Percentiles rank a stretch among this genome's conserved stretches.
Conservation (phyloP, 2,329 filamentous ascomycete genomes). For the Fusarium udum region DNA sequence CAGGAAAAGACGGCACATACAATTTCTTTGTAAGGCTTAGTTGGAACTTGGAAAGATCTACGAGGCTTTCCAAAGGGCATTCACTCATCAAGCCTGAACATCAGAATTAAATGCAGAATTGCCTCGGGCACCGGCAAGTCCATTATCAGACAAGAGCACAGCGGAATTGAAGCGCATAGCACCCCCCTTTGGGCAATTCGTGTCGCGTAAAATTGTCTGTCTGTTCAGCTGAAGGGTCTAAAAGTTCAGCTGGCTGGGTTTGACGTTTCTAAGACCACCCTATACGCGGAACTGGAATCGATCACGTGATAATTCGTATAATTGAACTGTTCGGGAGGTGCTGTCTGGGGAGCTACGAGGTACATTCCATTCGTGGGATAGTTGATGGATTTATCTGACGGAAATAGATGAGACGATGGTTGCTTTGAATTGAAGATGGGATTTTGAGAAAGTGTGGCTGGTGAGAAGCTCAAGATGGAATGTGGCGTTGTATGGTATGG, state of each 20-base stretch:
- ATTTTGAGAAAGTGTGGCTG: conserved; percentile 4
- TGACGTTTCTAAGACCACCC: background rate
- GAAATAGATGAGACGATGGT: conserved; percentile 5
- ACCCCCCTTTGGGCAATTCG: conserved; percentile 32
- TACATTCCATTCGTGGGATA: conserved; percentile 8
- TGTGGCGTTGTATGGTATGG: conserved; percentile 19
- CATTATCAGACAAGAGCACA: background rate
- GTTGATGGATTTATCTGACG: background rate
- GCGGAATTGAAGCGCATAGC: conserved; percentile 27
- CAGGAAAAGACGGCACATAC: background rate
- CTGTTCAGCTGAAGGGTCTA: conserved; percentile 26
- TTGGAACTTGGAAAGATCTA: background rate
- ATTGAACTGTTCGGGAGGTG: background rate
- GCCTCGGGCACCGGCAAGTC: background rate
- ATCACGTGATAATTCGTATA: background rate
- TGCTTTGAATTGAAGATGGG: background rate
- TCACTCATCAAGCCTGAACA: background rate
- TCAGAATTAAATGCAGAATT: background rate
- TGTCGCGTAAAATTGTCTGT: conserved; percentile 2
- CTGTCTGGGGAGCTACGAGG: background rate
- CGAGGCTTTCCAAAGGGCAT: background rate
- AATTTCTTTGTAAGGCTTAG: conserved; percentile 4
- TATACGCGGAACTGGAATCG: background rate
- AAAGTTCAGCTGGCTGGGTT: conserved; percentile 16
- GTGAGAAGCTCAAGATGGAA: background rate